Evolutionary conservation across 73 alveolate species (phyloP).

Genomic region (Paramecium sexaurelia): DNA sequence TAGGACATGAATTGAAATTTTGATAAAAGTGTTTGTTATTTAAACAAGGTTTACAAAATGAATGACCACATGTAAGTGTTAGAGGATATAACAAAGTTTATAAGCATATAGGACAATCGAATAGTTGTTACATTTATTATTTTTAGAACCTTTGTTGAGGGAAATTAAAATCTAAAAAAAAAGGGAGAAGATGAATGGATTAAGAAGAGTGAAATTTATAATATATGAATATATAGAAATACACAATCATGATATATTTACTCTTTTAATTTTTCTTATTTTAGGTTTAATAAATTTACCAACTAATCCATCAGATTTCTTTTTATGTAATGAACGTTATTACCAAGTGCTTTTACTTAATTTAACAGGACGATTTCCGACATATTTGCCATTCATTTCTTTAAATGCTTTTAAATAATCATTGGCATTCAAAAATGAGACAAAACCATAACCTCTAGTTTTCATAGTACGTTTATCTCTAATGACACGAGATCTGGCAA

Average conservation of each 20-base stretch:
- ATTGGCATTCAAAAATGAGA: conserved; percentile 87
- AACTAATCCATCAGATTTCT: conserved; percentile 57
- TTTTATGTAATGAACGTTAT: conserved; percentile 75
- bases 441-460: conserved; percentile 98
- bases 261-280: conserved; percentile 12
- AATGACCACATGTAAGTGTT: conserved; percentile 67
- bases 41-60: conserved; percentile 64
- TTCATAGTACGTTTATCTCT: conserved; percentile 95
- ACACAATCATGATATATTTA: not conserved
- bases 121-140: conserved; percentile 23
- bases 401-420: conserved; percentile 93
- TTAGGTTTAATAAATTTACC: conserved; percentile 47
- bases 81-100: conserved; percentile 34
- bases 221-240: too few species aligned
- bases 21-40: not conserved
- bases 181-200: not conserved
- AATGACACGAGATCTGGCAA: conserved; percentile 93
- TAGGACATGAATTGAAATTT: not conserved
- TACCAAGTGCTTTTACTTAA: conserved; percentile 95
- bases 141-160: not conserved
- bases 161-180: not conserved
- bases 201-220: not conserved
- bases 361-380: conserved; percentile 98
- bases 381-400: conserved; percentile 97
- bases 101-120: conserved; percentile 47